Evolutionary conservation across 1,284 basidiomycete species (phyloP).

Genomic region (Stereum hirsutum): DNA sequence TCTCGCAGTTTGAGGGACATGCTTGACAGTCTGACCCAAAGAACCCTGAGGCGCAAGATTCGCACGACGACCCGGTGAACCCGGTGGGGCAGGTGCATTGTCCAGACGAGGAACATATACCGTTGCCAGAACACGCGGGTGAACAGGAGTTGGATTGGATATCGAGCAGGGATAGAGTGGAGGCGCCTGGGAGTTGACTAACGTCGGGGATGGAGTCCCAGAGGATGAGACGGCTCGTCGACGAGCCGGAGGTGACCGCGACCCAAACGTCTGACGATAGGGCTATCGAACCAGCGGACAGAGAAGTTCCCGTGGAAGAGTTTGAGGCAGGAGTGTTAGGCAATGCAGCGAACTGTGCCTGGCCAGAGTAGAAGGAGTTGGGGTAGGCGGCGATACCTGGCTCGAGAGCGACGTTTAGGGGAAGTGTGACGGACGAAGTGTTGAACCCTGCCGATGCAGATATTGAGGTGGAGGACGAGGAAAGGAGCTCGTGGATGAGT

Average conservation of each 20-base stretch:
- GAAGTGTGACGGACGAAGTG: constrained; percentile 41
- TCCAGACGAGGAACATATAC: constrained; percentile 59
- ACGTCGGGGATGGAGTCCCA: constrained; percentile 77
- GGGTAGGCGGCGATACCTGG: constrained; percentile 59
- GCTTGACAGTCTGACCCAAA: constrained; percentile 62
- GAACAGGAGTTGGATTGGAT: constrained; percentile 65
- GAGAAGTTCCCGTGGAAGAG: constrained; percentile 30
- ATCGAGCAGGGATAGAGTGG: constrained; percentile 45
- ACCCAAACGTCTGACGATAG: constrained; percentile 62
- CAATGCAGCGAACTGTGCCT: constrained; percentile 46
- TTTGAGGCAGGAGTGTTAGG: constrained; percentile 40
- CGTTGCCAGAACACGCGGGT: constrained; percentile 59
- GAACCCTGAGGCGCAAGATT: constrained; percentile 61
- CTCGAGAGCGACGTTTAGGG: constrained; percentile 52
- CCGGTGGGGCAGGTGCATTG: constrained; percentile 63
- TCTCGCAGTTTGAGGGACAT: constrained; percentile 56
- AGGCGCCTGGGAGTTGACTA: constrained; percentile 45
- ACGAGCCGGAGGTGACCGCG: constrained; percentile 41
- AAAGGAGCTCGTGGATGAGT: constrained; percentile 57
- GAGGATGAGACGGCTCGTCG: constrained; percentile 44
- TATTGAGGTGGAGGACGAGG: constrained; percentile 49
- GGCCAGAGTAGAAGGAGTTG: constrained; percentile 50
- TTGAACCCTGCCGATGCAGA: constrained; percentile 52
- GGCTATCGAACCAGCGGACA: constrained; percentile 47
- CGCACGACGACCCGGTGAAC: constrained; percentile 71